phyloP scores from a whole-genome alignment of 2,329 filamentous ascomycete genomes.

The Boeremia exigua region DNA sequence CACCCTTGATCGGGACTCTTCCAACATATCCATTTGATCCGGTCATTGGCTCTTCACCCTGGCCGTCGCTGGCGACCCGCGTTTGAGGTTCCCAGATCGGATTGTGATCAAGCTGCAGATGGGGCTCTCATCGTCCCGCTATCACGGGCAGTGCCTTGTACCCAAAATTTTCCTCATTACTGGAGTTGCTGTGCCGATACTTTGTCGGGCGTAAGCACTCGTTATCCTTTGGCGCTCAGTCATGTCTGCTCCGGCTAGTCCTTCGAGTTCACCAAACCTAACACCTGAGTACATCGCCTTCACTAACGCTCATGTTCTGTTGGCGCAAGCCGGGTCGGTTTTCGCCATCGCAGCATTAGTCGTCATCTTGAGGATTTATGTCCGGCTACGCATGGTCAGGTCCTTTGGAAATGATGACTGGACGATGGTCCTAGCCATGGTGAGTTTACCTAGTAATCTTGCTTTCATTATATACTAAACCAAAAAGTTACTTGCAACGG shows the following conservation, averaged over 20 bases:
- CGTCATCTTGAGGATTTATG: not conserved
- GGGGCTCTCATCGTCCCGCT: not conserved
- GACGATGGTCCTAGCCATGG: constrained; percentile 51
- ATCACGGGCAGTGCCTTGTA: not conserved
- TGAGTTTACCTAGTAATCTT: constrained; percentile 27
- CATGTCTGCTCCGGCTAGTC: not conserved
- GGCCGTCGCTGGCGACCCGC: not conserved
- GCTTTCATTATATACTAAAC: not conserved
- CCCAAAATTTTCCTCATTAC: not conserved
- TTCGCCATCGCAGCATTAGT: not conserved
- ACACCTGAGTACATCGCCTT: constrained; percentile 31
- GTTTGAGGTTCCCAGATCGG: not conserved
- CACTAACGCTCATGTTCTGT: constrained; percentile 46
- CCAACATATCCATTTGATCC: too few species aligned
- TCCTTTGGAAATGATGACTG: constrained; percentile 59
- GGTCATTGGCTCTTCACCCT: too few species aligned
- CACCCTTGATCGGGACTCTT: too few species aligned
- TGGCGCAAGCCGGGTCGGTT: constrained; percentile 47
- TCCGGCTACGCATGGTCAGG: constrained; percentile 48
- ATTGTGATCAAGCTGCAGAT: not conserved
- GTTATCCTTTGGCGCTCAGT: not conserved
- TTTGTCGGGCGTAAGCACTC: not conserved
- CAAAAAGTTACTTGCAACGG: constrained; percentile 4
- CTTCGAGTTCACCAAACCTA: not conserved
- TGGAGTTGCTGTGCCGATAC: not conserved